Evolutionary conservation across 352 stramenopile genomes (phyloP).

Genomic region (Phytophthora pinifolia): DNA sequence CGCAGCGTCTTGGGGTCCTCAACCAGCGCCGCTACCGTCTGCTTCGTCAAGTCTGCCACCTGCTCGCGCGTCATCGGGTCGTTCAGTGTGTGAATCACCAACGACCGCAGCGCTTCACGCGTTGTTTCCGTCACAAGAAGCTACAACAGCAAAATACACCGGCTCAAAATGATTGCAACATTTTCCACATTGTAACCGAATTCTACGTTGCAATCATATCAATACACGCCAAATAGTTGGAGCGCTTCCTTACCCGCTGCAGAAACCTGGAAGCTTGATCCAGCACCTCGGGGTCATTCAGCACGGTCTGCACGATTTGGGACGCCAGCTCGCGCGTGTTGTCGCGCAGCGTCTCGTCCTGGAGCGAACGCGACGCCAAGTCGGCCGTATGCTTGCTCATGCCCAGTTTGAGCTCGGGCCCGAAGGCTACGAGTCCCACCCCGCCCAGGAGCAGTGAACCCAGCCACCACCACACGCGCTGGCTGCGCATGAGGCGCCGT

Average conservation of each 20-base stretch:
- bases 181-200: neutral
- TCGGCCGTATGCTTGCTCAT: slow-evolving; percentile 84
- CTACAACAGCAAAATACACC: slow-evolving; percentile 26
- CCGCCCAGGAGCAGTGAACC: slow-evolving; percentile 37
- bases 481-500: slow-evolving; percentile 41
- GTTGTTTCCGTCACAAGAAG: slow-evolving; percentile 73
- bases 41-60: slow-evolving; percentile 50
- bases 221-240: slow-evolving; percentile 6
- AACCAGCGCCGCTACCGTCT: slow-evolving; percentile 43
- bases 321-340: slow-evolving; percentile 77
- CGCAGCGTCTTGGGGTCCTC: slow-evolving; percentile 58
- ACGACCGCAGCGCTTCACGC: slow-evolving; percentile 42
- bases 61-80: slow-evolving; percentile 57
- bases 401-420: slow-evolving; percentile 71
- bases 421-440: slow-evolving; percentile 71
- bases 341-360: slow-evolving; percentile 79
- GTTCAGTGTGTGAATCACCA: slow-evolving; percentile 65
- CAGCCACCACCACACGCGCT: slow-evolving; percentile 63
- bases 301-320: slow-evolving; percentile 86
- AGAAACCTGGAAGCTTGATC: slow-evolving; percentile 78
- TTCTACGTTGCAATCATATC: slow-evolving; percentile 27
- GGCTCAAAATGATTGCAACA: slow-evolving; percentile 19
- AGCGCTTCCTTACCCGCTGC: slow-evolving; percentile 41
- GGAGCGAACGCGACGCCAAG: slow-evolving; percentile 76
- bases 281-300: slow-evolving; percentile 84